phyloP scores from a whole-genome alignment of 371 early-diverging fungal genomes.

The Chytridium lagenaria region DNA sequence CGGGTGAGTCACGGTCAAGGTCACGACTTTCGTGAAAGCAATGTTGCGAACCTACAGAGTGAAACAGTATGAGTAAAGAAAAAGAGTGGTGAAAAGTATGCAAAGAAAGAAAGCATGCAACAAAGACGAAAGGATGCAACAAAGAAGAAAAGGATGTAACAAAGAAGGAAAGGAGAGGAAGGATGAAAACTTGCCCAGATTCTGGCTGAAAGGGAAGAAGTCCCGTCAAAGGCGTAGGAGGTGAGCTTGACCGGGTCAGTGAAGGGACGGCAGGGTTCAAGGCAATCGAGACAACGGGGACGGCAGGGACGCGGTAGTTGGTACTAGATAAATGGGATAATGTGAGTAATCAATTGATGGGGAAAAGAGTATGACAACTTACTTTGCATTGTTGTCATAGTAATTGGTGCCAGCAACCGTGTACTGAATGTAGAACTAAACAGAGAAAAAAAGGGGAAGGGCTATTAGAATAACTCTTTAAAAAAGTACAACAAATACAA shows the following conservation, averaged over 20 bases:
- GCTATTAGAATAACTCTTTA: neutral
- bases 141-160: too few species aligned
- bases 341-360: too few species aligned
- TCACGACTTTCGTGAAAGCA: slow-evolving; percentile 9
- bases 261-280: neutral
- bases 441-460: too few species aligned
- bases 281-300: neutral
- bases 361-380: too few species aligned
- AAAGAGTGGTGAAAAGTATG: neutral
- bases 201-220: neutral
- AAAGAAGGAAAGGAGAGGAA: too few species aligned
- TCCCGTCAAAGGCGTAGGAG: slow-evolving; percentile 3
- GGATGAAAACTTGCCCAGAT: neutral
- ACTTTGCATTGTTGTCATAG: slow-evolving; percentile 21
- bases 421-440: slow-evolving; percentile 15
- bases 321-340: slow-evolving; percentile 8
- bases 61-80: neutral
- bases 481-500: neutral
- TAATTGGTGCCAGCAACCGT: slow-evolving; percentile 11
- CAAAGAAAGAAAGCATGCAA: too few species aligned
- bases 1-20: neutral
- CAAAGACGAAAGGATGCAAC: too few species aligned
- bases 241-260: neutral
- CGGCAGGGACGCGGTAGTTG: slow-evolving; percentile 13
- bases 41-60: neutral